These are phyloP conservation scores for Phaseolus coccineus DNA, from an alignment of 331 rosid species.

Conservation along the genomic window DNA sequence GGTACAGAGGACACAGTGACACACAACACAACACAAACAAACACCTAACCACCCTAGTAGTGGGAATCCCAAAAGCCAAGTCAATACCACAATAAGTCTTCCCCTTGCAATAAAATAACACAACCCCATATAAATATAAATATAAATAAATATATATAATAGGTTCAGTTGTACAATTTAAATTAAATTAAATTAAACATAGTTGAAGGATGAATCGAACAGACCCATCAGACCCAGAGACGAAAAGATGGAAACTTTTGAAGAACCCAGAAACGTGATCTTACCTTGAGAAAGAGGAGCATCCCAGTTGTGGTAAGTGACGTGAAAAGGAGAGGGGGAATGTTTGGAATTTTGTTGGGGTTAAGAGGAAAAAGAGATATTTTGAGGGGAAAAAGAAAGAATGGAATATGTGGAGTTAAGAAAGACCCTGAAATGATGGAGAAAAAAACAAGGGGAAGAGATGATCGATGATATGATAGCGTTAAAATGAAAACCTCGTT, in stretches of 20 bases:
- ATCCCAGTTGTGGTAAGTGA: conserved; percentile 45
- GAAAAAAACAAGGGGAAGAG: conserved; percentile 37
- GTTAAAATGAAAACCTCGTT: conserved; percentile 43
- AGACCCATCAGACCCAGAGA: conserved; percentile 39
- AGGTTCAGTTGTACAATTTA: background rate
- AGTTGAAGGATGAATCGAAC: conserved; percentile 17
- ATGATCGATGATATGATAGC: conserved; percentile 27
- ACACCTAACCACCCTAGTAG: conserved; percentile 41
- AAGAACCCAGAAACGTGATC: conserved; percentile 27
- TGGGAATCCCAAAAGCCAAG: conserved; percentile 54
- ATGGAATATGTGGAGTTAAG: conserved; percentile 38
- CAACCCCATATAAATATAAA: conserved; percentile 18
- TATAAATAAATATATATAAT: too few relatives aligned
- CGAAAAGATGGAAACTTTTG: background rate
- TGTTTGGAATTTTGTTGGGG: conserved; percentile 12
- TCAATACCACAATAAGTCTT: conserved; percentile 45
- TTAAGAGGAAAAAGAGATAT: conserved; percentile 2
- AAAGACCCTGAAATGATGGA: conserved; percentile 62
- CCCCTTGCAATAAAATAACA: conserved; percentile 39
- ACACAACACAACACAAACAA: conserved; percentile 14
- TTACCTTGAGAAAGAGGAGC: conserved; percentile 55
- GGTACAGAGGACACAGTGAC: conserved; percentile 28
- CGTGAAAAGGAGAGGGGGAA: conserved; percentile 7
- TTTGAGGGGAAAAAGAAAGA: conserved; percentile 37
- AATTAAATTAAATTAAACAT: background rate